A percentile compares a stretch with the other conserved stretches of the same genome.
These are phyloP conservation scores for Colletotrichum eleusines DNA, from an alignment of 2,329 filamentous ascomycete genomes.

Conservation along the genomic window DNA sequence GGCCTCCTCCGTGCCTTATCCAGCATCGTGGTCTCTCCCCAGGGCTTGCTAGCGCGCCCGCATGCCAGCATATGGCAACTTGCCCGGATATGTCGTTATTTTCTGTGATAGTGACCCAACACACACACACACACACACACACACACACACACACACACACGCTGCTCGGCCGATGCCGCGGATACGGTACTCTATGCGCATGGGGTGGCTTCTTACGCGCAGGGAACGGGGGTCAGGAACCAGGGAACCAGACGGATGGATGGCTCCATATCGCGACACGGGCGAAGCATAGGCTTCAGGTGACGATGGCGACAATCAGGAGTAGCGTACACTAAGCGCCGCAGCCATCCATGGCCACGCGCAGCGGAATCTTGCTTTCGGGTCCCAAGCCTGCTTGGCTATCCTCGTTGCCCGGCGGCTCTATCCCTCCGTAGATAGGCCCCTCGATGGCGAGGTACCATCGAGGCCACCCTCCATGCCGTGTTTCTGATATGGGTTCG, in stretches of 20 bases:
- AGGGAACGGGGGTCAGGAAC: not conserved
- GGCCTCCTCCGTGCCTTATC: constrained; percentile 9
- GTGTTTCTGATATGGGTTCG: constrained; percentile 32
- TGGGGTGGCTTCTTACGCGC: constrained; percentile 2
- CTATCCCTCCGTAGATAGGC: constrained; percentile 17
- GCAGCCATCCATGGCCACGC: constrained; percentile 18
- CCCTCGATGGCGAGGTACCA: constrained; percentile 11
- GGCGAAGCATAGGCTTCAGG: constrained; percentile 3
- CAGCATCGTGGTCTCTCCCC: constrained; percentile 20
- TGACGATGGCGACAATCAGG: not conserved
- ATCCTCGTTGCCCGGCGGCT: constrained; percentile 27
- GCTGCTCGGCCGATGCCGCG: no score
- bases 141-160: no score
- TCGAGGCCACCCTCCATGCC: not conserved
- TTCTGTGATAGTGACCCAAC: not conserved
- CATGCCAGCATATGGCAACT: constrained; percentile 20
- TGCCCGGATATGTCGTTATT: not conserved
- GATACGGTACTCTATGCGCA: no score
- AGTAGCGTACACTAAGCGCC: not conserved
- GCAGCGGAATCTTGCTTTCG: constrained; percentile 19
- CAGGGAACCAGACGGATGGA: constrained; percentile 5
- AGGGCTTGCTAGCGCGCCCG: constrained; percentile 10
- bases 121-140: no score
- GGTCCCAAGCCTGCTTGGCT: not conserved
- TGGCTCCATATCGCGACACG: not conserved